A percentile compares a stretch with the other conserved stretches of the same genome.
Conservation (phyloP, 768 basidiomycete species). For the Dendrothele bispora region DNA sequence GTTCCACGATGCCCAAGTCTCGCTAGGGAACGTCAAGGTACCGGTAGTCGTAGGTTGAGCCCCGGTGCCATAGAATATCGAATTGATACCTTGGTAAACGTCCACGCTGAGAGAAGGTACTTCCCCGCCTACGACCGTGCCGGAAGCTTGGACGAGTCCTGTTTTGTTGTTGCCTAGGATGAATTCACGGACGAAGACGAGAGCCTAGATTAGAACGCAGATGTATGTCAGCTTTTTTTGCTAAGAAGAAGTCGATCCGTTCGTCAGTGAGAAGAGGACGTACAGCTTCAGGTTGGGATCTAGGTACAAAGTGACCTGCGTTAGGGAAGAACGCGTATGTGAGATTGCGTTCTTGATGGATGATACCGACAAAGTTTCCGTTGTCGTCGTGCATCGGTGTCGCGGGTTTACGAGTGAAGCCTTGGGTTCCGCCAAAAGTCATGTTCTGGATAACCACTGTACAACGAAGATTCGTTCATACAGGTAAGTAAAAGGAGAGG, state of each 20-base stretch:
- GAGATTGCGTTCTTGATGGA: constrained; percentile 55
- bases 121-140: constrained; percentile 47
- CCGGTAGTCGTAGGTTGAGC: constrained; percentile 9
- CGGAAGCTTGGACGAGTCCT: constrained; percentile 38
- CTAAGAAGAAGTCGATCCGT: not conserved
- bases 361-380: constrained; percentile 44
- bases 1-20: constrained; percentile 8
- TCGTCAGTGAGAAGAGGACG: not conserved
- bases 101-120: constrained; percentile 30
- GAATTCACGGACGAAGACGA: constrained; percentile 48
- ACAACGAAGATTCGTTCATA: constrained; percentile 9
- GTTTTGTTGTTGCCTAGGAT: constrained; percentile 48
- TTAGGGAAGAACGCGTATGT: constrained; percentile 16
- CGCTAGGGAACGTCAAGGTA: constrained; percentile 5
- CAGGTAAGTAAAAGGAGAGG: not conserved
- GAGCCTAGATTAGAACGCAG: constrained; percentile 30
- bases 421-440: constrained; percentile 53
- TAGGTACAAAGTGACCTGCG: constrained; percentile 18
- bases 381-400: constrained; percentile 47
- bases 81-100: constrained; percentile 35
- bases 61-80: constrained; percentile 40
- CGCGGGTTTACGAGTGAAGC: constrained; percentile 46
- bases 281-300: constrained; percentile 11
- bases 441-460: constrained; percentile 63
- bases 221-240: not conserved